Evolutionary conservation across 495 filamentous ascomycete genomes (phyloP).

Genomic region (Thermothielavioides terrestris): DNA sequence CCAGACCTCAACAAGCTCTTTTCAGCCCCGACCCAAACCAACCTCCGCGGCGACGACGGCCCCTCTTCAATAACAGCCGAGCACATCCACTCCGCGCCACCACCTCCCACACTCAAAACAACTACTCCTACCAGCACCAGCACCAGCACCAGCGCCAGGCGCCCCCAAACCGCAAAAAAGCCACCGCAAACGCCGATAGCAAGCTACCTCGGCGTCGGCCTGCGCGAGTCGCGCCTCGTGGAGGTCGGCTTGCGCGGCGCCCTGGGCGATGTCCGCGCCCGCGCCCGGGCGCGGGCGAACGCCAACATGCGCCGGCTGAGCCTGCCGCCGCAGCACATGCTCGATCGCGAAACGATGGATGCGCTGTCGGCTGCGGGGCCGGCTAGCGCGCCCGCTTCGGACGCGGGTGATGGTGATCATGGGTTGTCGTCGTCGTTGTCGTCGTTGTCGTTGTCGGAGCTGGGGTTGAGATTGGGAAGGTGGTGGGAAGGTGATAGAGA

Average conservation of each 20-base stretch:
- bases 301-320: conserved; percentile 17
- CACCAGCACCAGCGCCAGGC: not conserved
- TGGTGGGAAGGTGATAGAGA: not conserved
- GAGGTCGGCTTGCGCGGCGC: conserved; percentile 29
- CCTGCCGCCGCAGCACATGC: conserved; percentile 13
- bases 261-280: conserved; percentile 13
- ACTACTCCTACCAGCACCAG: not conserved
- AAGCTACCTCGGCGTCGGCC: conserved; percentile 34
- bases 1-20: not conserved
- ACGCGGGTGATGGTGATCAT: too few species aligned
- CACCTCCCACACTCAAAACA: not conserved
- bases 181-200: conserved; percentile 25
- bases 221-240: conserved; percentile 26
- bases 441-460: too few species aligned
- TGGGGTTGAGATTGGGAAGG: too few species aligned
- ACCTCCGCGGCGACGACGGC: not conserved
- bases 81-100: not conserved
- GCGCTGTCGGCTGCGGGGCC: not conserved
- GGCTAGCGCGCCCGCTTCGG: not conserved
- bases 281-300: too few species aligned
- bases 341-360: not conserved
- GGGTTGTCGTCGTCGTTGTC: too few species aligned
- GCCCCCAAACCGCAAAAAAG: conserved; percentile 22
- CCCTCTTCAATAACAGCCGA: not conserved
- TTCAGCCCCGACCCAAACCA: not conserved